Base-by-base conservation (phyloP, 768 basidiomycete species). In the Pleurotus platypus region DNA sequence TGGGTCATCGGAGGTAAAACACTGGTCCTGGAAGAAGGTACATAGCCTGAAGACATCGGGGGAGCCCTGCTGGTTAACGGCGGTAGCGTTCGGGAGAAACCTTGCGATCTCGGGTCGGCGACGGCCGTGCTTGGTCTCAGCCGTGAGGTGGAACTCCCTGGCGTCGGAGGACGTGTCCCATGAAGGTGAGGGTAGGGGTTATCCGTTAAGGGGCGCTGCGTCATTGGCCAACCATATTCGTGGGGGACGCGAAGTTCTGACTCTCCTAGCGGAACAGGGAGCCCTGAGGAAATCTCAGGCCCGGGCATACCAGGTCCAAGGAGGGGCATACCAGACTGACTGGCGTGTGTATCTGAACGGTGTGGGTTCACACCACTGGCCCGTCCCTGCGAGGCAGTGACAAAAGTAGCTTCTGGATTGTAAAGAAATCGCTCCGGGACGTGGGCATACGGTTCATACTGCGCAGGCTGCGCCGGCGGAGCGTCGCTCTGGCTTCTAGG, bases 401-500 rank as follows among this genome's bases (percentile, higher is more conserved):
- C 42, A 13, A 26, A 12, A 58, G 60, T 59, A 43, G 61, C 58
- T 56, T 59, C 66, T 58, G 40, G 53, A 62, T 53, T 61, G 59
- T 51, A 62, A 65, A 22, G 62, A 59, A 56, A 51, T 22, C 75
- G 74, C 30, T 35, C 30, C 38, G 69, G 46, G 4, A 37, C 8
- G 38, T 18, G 39, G 15, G 40, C 5, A 30, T 35, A 89, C 15
- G 85, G 77, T 27, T 82, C 84, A 65, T 83, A 87, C 63, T 87
- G 86, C 15, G 81, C 81, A 3, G 82, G 81, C 43, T 76, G 81
- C 58, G 74, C 72, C 57, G 78, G 69, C 50, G 84, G 78, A 4
- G 76, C 69, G 51, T 80, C 77, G 57, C 80, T 78, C 58, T 86
- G 84, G 58, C 77, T 80, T 53, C 84, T 84, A 18, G 90, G 90